Conservation (phyloP, 2,329 filamentous ascomycete species). For the Pleoardoris graminearum region DNA sequence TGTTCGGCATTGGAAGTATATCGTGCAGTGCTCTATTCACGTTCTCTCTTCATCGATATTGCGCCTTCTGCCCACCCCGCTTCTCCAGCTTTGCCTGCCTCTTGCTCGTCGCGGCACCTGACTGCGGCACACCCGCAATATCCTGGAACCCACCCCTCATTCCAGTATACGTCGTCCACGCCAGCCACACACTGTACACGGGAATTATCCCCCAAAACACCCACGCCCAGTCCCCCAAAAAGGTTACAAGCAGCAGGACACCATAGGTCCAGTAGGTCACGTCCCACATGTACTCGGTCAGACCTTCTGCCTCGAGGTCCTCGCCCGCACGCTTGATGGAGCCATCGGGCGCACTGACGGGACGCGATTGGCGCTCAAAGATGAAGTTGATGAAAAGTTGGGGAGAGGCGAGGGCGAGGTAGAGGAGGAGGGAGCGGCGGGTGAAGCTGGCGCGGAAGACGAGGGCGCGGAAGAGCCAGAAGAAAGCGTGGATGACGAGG, state of each 20-base stretch:
- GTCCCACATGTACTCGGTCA: constrained; percentile 99
- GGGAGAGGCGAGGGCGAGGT: constrained; percentile 72
- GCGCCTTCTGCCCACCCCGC: constrained; percentile 54
- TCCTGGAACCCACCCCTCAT: constrained; percentile 49
- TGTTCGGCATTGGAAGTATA: too few relatives aligned
- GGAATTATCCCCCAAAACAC: constrained; percentile 60
- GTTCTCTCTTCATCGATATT: constrained; percentile 46
- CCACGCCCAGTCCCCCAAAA: constrained; percentile 83
- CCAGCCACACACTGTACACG: constrained; percentile 50
- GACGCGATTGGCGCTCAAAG: constrained; percentile 82
- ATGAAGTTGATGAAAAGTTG: constrained; percentile 79
- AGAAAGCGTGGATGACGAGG: constrained; percentile 70
- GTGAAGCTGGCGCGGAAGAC: constrained; percentile 65
- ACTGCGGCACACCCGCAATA: constrained; percentile 45
- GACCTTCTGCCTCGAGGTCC: constrained; percentile 80
- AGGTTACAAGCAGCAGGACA: constrained; percentile 68
- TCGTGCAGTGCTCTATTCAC: too few relatives aligned
- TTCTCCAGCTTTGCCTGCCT: constrained; percentile 57
- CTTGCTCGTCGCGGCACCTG: constrained; percentile 46
- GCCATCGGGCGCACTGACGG: constrained; percentile 64
- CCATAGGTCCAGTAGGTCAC: constrained; percentile 93
- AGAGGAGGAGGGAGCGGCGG: constrained; percentile 60
- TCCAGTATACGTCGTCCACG: constrained; percentile 52
- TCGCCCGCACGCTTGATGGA: constrained; percentile 79
- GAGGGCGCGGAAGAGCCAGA: constrained; percentile 70